phyloP scores from a whole-genome alignment of 495 filamentous ascomycete genomes.

The Hypoxylon lienhwacheense region DNA sequence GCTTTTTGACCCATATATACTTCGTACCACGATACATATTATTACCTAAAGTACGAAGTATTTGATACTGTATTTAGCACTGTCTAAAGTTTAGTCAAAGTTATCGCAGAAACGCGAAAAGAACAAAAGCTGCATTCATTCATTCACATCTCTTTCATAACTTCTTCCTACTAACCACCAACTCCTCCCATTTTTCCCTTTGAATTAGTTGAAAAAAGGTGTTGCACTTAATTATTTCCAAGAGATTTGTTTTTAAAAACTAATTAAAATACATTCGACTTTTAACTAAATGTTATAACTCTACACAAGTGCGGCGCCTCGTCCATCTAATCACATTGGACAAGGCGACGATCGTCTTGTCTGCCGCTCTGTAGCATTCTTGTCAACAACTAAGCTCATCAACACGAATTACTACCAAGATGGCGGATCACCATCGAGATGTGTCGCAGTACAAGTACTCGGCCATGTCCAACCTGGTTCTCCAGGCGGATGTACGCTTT shows the following conservation, averaged over 20 bases:
- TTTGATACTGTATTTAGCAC: constrained; percentile 5
- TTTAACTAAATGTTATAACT: constrained; percentile 39
- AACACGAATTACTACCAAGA: constrained; percentile 43
- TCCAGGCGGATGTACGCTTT: constrained; percentile 98
- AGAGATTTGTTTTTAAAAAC: no score
- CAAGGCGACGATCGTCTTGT: constrained; percentile 21
- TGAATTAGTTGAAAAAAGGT: neutral
- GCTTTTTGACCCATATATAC: no score
- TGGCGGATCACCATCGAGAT: constrained; percentile 86
- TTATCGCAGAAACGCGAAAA: constrained; percentile 15
- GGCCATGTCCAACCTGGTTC: constrained; percentile 99
- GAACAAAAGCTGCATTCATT: no score
- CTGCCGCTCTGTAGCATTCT: constrained; percentile 5
- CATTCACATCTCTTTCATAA: no score
- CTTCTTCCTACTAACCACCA: constrained; percentile 18
- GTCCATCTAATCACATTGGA: constrained; percentile 41
- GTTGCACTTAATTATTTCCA: constrained; percentile 23
- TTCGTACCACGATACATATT: no score
- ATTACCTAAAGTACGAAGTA: no score
- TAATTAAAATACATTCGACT: no score
- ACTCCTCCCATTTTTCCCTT: neutral
- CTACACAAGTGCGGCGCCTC: constrained; percentile 29
- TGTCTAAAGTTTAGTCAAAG: neutral
- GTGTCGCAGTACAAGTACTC: constrained; percentile 99
- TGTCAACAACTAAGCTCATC: constrained; percentile 10